These are phyloP conservation scores for Chalaropsis thielavioides DNA, from an alignment of 2,329 filamentous ascomycete genomes.

Conservation along the genomic window DNA sequence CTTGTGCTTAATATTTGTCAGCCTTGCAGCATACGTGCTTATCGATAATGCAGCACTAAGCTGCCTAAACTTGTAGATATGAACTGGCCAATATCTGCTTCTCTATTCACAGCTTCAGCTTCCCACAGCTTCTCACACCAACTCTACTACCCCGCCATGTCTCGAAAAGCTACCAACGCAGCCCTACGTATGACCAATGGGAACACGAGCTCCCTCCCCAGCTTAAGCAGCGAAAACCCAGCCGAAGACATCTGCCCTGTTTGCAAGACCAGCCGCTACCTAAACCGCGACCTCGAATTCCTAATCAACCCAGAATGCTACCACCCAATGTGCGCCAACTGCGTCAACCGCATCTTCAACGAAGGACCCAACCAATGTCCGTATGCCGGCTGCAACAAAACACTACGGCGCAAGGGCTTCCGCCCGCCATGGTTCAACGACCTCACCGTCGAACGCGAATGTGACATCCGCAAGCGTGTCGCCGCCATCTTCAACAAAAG, in stretches of 20 bases:
- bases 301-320: conserved; percentile 98
- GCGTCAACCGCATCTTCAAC: conserved; percentile 86
- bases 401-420: conserved; percentile 72
- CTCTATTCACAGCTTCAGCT: background rate
- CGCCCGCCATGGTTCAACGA: conserved; percentile 82
- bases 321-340: conserved; percentile 95
- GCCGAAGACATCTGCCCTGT: conserved; percentile 74
- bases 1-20: background rate
- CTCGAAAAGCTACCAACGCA: conserved; percentile 24
- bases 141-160: conserved; percentile 23
- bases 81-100: background rate
- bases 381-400: conserved; percentile 75
- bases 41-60: background rate
- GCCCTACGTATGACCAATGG: conserved; percentile 15
- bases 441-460: conserved; percentile 75
- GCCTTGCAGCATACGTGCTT: background rate
- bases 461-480: conserved; percentile 75
- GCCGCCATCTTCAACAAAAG: conserved; percentile 67
- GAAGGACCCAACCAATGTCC: conserved; percentile 86
- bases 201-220: conserved; percentile 13
- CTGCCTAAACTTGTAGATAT: background rate
- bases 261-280: conserved; percentile 91
- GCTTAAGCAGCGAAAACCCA: conserved; percentile 22
- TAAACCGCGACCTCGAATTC: conserved; percentile 87
- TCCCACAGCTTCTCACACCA: background rate